Base-by-base conservation (phyloP, 2,329 filamentous ascomycete genomes). In the Thelonectria discophora region DNA sequence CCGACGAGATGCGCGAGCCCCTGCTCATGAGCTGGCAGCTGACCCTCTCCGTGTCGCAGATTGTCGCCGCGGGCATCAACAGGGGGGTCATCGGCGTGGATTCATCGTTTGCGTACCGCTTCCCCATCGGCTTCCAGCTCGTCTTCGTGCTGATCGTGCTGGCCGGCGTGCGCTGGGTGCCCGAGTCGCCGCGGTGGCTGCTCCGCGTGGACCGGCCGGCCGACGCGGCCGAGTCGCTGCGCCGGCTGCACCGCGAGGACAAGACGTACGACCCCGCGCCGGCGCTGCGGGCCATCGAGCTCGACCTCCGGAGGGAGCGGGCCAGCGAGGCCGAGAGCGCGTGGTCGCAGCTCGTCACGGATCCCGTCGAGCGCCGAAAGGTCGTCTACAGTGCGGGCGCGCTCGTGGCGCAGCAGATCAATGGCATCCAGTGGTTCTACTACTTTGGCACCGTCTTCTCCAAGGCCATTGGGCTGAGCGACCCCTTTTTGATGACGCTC, bases 401-500 rank as follows among this genome's bases (percentile, higher is more conserved):
- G 20, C 71, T 82, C 60, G 73, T 80, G 40, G 78, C 79, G 2
- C 80, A 83, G 65, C 80, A 83, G 71, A 80, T 83, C 71, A 80
- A 80, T 72, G 80, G 81, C 18, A 82, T 82, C 54, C 78, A 80
- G 49, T 82, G 77, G 72, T 81, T 80, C 65, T 80, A 81, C 68
- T 76, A 75, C 51, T 81, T 77, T 32, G 79, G 78, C 2, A 77
- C 77, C 1, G 75, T 81, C 30, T 81, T 82, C 62, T 73, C 76
- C 20, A 70, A 81, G 64, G 72, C 75, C 2, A 80, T 82, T 49
- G 79, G 79, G 0, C 63, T 81, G 2, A 62, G 61, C 0, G 74
- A 81, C 13, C 78, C 80, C 0, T 80, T 80, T 57, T 69, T 77
- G 5, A 79, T 81, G 67, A 76, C 73, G 1, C 73, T 79, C 12